Evolutionary conservation across 345 rosid species (phyloP).

Genomic region (Isatis tinctoria): DNA sequence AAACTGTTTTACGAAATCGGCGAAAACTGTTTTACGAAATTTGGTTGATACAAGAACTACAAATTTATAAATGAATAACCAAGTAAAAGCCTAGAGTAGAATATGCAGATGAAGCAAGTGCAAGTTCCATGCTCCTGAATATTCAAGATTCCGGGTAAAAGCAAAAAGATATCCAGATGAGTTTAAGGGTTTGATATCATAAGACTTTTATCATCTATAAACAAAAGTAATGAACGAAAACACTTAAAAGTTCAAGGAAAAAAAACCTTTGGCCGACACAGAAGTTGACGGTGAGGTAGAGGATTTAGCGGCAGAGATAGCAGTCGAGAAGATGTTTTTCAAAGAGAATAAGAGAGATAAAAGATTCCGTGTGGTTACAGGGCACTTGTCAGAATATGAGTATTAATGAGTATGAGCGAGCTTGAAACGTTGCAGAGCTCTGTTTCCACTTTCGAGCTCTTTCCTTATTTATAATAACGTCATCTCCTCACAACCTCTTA

Average conservation of each 20-base stretch:
- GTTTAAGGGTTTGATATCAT: neutral
- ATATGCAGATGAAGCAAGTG: neutral
- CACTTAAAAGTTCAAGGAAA: neutral
- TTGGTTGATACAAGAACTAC: neutral
- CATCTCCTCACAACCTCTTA: too few species aligned
- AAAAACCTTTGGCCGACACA: neutral
- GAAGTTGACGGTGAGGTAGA: neutral
- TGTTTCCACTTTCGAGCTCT: neutral
- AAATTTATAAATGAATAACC: neutral
- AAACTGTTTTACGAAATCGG: too few species aligned
- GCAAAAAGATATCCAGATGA: neutral
- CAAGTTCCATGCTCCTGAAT: neutral
- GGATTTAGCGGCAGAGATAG: constrained; percentile 7
- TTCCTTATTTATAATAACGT: constrained; percentile 10
- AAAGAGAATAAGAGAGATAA: neutral
- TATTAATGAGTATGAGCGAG: neutral
- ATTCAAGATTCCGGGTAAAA: neutral
- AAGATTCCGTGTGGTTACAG: neutral
- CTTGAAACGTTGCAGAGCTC: constrained; percentile 2
- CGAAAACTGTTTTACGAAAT: too few species aligned
- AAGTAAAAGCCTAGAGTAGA: neutral
- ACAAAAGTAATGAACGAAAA: neutral
- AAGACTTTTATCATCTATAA: neutral
- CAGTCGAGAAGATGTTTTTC: neutral
- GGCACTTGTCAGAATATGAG: neutral